Conservation (phyloP, 1,284 basidiomycete species). For the Phlebopus sp. region DNA sequence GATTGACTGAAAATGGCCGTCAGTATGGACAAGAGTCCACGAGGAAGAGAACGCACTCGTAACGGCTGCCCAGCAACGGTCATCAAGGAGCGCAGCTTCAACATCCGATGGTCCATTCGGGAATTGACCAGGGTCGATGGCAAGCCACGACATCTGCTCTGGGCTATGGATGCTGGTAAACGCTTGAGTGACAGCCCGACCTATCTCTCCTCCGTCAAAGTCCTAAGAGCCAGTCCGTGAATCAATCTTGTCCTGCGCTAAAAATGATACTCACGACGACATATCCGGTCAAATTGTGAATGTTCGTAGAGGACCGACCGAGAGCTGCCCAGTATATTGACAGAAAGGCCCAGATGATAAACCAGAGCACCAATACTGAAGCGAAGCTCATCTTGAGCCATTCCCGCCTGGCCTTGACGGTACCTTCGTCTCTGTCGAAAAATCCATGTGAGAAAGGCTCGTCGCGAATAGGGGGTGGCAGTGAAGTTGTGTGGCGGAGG, state of each 20-base stretch:
- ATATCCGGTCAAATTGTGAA: conserved; percentile 38
- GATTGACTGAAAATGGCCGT: conserved; percentile 34
- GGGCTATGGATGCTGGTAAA: conserved; percentile 28
- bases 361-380: conserved; percentile 23
- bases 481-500: neutral
- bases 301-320: conserved; percentile 24
- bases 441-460: conserved; percentile 35
- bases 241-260: neutral
- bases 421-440: conserved; percentile 34
- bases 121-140: conserved; percentile 40
- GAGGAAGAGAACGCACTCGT: conserved; percentile 30
- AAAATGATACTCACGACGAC: conserved; percentile 33
- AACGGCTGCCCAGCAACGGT: conserved; percentile 46
- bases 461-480: conserved; percentile 28
- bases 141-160: conserved; percentile 38
- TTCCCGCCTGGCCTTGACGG: conserved; percentile 25
- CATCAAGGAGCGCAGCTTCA: conserved; percentile 35
- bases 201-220: conserved; percentile 50
- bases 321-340: conserved; percentile 41
- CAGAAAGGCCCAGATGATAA: conserved; percentile 32
- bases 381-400: conserved; percentile 33
- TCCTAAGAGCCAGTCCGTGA: conserved; percentile 35
- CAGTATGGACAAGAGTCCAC: neutral
- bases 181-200: conserved; percentile 37
- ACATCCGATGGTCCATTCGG: conserved; percentile 39